Evolutionary conservation across 108 stramenopile species (phyloP), one percentile per base, ranked within the genome.

Genomic region (Conticribra guillardii): DNA sequence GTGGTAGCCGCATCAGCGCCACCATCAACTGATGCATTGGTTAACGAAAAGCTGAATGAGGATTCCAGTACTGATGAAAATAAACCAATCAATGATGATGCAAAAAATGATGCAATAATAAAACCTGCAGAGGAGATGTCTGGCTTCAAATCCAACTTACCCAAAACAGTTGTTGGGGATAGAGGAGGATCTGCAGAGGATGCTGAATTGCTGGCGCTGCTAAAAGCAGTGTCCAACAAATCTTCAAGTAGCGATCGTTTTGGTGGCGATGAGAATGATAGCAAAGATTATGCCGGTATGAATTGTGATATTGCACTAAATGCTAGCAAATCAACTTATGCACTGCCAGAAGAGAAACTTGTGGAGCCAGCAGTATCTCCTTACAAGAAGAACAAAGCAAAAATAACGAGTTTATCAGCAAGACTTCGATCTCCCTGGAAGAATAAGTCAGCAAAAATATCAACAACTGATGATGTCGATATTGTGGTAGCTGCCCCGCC

Each of bases 141-240:
- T 29, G 73, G 79, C 3, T 23, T 84, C 58, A 83, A 84, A 51
- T 80, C 82, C 23, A 32, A 48, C 28, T 69, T 80, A 14, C 71
- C 83, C 32, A 83, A 76, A 7, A 93, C 83, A 9, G 89, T 90
- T 60, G 64, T 60, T 24, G 89, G 92, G 14, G 89, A 89, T 26
- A 83, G 89, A 34, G 92, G 92, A 51, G 92, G 92, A 1, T 32
- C 76, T 54, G 92, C 92, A n/a, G 82, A 95, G 29, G 93, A 95
- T 64, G 86, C 87, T 47, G 90, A 90, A 44, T 56, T 93, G 28
- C 51, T 90, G 54, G 89, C 90, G 0, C 60, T 79, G 58, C 47
- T 91, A 24, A 63, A 82, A 51, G 88, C 79, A 0, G 76, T 95
- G 29, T 95, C 93, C 9, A 76, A 71, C 45, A 81, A 83, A 8